Percentiles rank a stretch among this genome's conserved stretches.
Evolutionary conservation across 139 green algal genomes (phyloP).

Genomic region (Tetratostichococcus sp.): DNA sequence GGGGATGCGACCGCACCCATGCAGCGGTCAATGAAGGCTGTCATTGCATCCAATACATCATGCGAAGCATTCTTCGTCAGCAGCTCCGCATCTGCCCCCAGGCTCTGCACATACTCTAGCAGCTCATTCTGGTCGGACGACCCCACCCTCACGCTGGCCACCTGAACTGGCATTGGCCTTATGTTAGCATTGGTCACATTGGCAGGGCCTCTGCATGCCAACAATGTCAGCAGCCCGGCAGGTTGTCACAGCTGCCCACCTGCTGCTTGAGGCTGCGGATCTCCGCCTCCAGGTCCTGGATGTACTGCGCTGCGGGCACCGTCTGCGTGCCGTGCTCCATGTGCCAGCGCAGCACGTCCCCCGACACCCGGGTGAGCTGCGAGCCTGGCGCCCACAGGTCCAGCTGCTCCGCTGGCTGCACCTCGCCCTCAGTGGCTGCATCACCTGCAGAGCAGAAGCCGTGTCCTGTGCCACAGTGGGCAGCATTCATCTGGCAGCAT

Average conservation of each 20-base stretch:
- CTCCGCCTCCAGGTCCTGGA: conserved; percentile 71
- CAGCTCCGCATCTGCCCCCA: conserved; percentile 47
- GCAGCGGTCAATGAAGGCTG: conserved; percentile 70
- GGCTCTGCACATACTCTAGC: conserved; percentile 71
- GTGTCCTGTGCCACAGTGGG: too few species aligned
- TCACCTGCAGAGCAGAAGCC: too few species aligned
- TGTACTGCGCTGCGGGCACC: conserved; percentile 69
- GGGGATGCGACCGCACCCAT: too few species aligned
- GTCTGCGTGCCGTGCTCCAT: conserved; percentile 48
- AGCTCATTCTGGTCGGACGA: conserved; percentile 47
- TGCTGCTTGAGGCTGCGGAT: conserved; percentile 40
- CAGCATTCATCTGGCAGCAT: too few species aligned
- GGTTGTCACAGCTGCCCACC: neutral
- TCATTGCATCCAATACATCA: conserved; percentile 84
- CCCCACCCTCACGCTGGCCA: conserved; percentile 6
- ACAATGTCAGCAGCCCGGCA: neutral
- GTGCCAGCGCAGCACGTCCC: conserved; percentile 84
- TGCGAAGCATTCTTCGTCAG: conserved; percentile 37
- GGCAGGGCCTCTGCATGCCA: neutral
- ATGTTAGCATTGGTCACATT: too few species aligned
- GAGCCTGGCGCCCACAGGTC: conserved; percentile 49
- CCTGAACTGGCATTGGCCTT: too few species aligned
- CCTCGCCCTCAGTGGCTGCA: conserved; percentile 6
- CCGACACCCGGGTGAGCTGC: conserved; percentile 58
- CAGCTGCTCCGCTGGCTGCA: conserved; percentile 5